Conservation (phyloP, 768 basidiomycete genomes). For the Lentinula sp. region DNA sequence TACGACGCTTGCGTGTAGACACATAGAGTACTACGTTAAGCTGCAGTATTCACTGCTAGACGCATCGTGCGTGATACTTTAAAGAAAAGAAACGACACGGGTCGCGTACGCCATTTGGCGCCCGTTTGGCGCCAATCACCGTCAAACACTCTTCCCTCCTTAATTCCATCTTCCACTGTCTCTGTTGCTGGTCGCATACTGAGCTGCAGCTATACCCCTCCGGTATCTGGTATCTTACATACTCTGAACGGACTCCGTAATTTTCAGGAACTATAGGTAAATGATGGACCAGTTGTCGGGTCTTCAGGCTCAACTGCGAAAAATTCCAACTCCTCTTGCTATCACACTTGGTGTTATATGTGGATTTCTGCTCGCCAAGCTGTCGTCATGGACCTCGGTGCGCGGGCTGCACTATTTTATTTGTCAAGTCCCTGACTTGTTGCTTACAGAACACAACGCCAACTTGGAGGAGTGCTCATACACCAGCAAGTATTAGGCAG, state of each 20-base stretch:
- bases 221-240: background rate
- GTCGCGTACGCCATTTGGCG: background rate
- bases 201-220: background rate
- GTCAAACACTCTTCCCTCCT: background rate
- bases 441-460: slow-evolving; percentile 27
- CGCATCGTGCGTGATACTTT: too few relatives aligned
- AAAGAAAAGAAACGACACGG: background rate
- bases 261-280: background rate
- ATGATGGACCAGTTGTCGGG: background rate
- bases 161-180: background rate
- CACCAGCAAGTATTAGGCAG: slow-evolving; percentile 43
- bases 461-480: slow-evolving; percentile 49
- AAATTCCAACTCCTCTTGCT: slow-evolving; percentile 49
- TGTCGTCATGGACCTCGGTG: slow-evolving; percentile 41
- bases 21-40: too few relatives aligned
- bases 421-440: background rate
- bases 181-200: background rate
- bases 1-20: too few relatives aligned
- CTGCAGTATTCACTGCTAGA: too few relatives aligned
- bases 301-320: slow-evolving; percentile 25
- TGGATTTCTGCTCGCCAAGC: slow-evolving; percentile 51
- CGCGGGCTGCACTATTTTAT: background rate
- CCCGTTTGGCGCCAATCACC: background rate
- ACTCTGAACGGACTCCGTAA: background rate
- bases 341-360: slow-evolving; percentile 56